A percentile compares a stretch with the other conserved stretches of the same genome.
Conservation (phyloP, 176 grass and related monocot species). For the Oropetium thomaeum region DNA sequence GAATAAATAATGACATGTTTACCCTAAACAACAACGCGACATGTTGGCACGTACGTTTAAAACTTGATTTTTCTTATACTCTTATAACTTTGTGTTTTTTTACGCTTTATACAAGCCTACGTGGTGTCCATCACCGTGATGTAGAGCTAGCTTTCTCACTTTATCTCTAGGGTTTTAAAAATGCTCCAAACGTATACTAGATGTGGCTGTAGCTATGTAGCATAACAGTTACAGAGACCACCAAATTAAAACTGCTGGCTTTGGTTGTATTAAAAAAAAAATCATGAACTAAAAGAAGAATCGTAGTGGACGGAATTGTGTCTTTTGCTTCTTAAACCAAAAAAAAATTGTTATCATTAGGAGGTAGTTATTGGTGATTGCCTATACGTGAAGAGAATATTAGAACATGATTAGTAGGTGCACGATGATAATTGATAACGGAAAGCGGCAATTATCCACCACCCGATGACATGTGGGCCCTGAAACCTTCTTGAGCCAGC, state of each 20-base stretch:
- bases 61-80: neutral
- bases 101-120: neutral
- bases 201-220: neutral
- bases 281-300: neutral
- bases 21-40: too few relatives aligned
- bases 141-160: neutral
- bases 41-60: neutral
- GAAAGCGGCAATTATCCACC: neutral
- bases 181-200: neutral
- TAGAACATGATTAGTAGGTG: slow-evolving; percentile 22
- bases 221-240: too few relatives aligned
- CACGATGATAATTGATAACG: neutral
- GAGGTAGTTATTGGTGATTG: neutral
- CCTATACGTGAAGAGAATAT: slow-evolving; percentile 39
- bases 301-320: neutral
- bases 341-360: neutral
- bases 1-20: slow-evolving; percentile 4
- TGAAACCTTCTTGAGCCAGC: neutral
- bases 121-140: slow-evolving; percentile 9
- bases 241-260: neutral
- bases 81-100: neutral
- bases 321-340: neutral
- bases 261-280: neutral
- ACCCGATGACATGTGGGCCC: slow-evolving; percentile 12
- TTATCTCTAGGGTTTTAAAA: neutral